Conservation (phyloP, 208 protist species). For the Eutreptiella sp. region DNA sequence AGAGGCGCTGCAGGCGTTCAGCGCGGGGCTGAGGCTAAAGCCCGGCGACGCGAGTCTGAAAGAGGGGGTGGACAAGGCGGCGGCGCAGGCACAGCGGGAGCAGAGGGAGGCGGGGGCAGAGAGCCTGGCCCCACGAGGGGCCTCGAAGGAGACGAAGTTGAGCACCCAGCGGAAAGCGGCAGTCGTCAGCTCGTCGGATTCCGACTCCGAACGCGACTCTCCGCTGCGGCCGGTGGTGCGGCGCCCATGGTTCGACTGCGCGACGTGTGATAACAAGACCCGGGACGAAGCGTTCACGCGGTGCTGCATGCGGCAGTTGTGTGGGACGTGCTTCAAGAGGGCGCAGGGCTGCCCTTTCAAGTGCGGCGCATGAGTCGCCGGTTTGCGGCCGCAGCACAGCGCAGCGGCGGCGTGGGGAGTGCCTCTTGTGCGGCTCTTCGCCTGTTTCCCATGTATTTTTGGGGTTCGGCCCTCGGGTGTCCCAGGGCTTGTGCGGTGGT, state of each 20-base stretch:
- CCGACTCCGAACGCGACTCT: no score
- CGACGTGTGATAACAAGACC: constrained; percentile 19
- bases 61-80: background rate
- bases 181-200: no score
- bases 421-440: no score
- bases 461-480: no score
- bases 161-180: no score
- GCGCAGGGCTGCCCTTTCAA: constrained; percentile 3
- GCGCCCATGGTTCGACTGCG: constrained; percentile 19
- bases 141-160: no score
- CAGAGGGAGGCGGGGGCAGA: constrained; percentile 5
- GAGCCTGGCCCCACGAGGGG: no score
- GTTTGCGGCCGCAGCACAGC: no score
- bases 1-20: constrained; percentile 17
- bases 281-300: constrained; percentile 3
- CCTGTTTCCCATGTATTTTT: no score
- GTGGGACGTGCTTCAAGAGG: constrained; percentile 19
- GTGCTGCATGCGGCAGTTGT: constrained; percentile 10
- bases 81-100: background rate
- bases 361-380: no score
- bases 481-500: no score
- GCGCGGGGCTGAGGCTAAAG: constrained; percentile 1
- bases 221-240: background rate
- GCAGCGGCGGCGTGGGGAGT: no score
- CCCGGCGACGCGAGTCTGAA: background rate